Conservation (phyloP, 345 rosid species). For the Eucalyptus globulus region DNA sequence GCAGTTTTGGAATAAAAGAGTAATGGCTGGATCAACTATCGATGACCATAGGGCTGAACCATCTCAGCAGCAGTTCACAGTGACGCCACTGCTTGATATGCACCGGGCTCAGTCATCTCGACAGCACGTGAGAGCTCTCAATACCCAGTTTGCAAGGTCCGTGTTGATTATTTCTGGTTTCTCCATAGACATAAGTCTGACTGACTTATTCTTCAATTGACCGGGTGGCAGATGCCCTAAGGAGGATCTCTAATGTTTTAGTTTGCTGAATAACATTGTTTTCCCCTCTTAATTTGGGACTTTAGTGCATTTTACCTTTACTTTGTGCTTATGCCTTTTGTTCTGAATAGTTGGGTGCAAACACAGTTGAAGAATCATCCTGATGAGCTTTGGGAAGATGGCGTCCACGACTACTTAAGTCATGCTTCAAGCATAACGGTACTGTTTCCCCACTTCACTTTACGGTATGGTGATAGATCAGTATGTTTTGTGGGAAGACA, state of each 20-base stretch:
- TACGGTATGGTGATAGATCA: background rate
- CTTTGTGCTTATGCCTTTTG: background rate
- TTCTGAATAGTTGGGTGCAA: slow-evolving; percentile 79
- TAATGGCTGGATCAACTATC: slow-evolving; percentile 44
- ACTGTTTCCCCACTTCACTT: background rate
- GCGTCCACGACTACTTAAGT: slow-evolving; percentile 58
- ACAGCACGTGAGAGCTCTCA: slow-evolving; percentile 90
- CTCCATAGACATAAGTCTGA: background rate
- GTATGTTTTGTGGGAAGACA: background rate
- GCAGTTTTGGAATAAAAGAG: slow-evolving; percentile 66
- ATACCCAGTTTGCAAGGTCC: slow-evolving; percentile 89
- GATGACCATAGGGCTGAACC: slow-evolving; percentile 42
- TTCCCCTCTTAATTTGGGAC: background rate
- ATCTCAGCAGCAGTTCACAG: slow-evolving; percentile 22
- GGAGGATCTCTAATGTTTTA: background rate
- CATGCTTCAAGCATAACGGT: slow-evolving; percentile 81
- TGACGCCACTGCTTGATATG: slow-evolving; percentile 24
- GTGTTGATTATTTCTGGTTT: background rate
- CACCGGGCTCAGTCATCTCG: slow-evolving; percentile 59
- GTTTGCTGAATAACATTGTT: background rate
- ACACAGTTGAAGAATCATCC: slow-evolving; percentile 82
- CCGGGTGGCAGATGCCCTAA: background rate
- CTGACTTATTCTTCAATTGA: background rate
- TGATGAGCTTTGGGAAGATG: slow-evolving; percentile 99
- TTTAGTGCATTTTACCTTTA: background rate